Evolutionary conservation across 2,329 filamentous ascomycete genomes (phyloP), one percentile per base, ranked within the genome.

Genomic region (Pestalotiopsis sp.): DNA sequence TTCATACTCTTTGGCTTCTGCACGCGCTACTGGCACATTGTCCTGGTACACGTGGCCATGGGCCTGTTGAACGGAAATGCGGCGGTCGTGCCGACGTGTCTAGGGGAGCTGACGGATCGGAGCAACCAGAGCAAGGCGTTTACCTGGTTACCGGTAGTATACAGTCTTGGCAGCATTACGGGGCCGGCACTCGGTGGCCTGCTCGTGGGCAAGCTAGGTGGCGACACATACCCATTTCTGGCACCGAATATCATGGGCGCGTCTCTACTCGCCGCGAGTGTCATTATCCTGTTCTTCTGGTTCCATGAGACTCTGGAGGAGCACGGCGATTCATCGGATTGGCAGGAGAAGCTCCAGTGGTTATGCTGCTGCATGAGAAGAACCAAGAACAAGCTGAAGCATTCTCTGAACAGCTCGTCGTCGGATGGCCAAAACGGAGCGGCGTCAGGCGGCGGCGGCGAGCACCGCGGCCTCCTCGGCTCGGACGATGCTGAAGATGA

Each of bases 71-170:
- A 98, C 79, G 96, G 96, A 66, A 99, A 99, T 75, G 94, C 96
- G 38, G 95, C 94, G 4, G 91, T 98, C 13, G 94, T 99, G 14
- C 95, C 94, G 7, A 98, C 96, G 0, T 97, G 95, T 63, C 81
- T 99, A 63, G 96, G 96, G 56, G 96, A 99, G 80, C 92, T 99
- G 66, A 99, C 96, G 1, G 95, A 98, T 77, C 90, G 94, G 67
- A 96, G 92, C 71, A 99, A 99, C 79, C 96, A 99, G 84, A 96
- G 93, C 76, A 88, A 88, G 66, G 96, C 94, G 0, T 99, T 99
- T 75, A 96, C 93, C 1, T 99, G 97, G 82, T 84, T 99, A 57
- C 96, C 96, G 0, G 92, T 98, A 52, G 91, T 98, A n/a, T 99
- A 99, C 80, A 95, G 95, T 3, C 85, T 99, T 41, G 96, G 96